Evolutionary conservation across 192 early-diverging fungal species (phyloP), one percentile per base, ranked within the genome.

Genomic region (Coemansia sp.): DNA sequence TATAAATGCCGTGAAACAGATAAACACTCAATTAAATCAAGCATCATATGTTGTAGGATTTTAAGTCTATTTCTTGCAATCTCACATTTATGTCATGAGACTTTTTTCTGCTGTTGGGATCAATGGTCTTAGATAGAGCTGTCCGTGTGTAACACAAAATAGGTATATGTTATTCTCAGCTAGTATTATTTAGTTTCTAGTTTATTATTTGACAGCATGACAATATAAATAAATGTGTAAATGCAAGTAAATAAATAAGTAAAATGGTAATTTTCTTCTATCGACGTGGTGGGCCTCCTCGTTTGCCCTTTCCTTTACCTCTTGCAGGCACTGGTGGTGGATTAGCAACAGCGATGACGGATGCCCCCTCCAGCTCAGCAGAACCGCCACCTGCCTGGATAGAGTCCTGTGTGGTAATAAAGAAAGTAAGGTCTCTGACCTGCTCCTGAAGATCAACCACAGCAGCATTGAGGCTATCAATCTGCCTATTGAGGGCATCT

Each of bases 351-450:
- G 69, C 75, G 18, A 71, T 65, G 6, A 76, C 57, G 7, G 75
- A 76, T 0, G 75, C 75, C 0, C 75, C 75, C 84, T 16, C 90
- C 64, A 72, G 89, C 81, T 34, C 57, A 2, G 68, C 50, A 20
- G 31, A 24, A 1, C 58, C 60, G 5, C 36, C 52, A 4, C 55
- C 53, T 2, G 66, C 53, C 5, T 27, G 5, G 22, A 81, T 61
- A 2, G 61, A 33, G 63, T 92, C 78, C 65, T 91, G 89, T 16
- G 92, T 90, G 22, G 94, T 89, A 36, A 99, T 74, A 72, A 91
- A 96, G 64, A 93, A 90, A 90, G 95, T 93, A 73, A 99, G 76
- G 72, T 99, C 96, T n/a, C 90, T 78, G 6, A 98, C 88, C 85
- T 97, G 94, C 47, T 96, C 95, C 68, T 87, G 85, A 67, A 96